Base-by-base conservation (phyloP, 257 asterid genomes). In the Solanum piurae region DNA sequence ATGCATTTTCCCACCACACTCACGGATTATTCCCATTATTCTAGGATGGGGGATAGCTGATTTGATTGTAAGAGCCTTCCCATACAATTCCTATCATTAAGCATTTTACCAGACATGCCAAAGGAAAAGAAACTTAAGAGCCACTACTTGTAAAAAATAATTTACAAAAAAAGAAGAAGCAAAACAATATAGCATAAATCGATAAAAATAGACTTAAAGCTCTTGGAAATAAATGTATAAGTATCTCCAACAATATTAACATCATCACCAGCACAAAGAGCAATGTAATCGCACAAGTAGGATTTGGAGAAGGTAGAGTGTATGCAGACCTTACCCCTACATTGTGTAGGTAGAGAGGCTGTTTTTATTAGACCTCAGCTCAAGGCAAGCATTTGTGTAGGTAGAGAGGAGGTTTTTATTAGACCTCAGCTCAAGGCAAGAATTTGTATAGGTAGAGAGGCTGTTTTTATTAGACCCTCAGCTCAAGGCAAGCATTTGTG, bases 21-120 rank as follows among this genome's bases (percentile, higher is more conserved):
- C 99, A 86, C 98, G 99, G 90, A 97, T 96, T 79, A 97, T 96
- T 52, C 99, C 99, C 98, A 97, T 95, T 68, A 97, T 96, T 91
- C 99, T 95, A 60, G 99, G 99, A 92, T 97, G 99, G 89, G 99
- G 99, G 58, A 97, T 96, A 80, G 99, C 99, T 71, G 99, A 96
- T 89, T 97, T 97, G 80, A 87, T 97, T 11, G 99, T 95, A 80
- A 98, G 98, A 49, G 98, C 99, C 9, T 95, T 97, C 46, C 94
- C 93, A 98, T 98, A 97, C 83, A 93, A 98, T 82, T 98, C 90
- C 95, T 97, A 98, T 52, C 96, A 98, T 95, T 97, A 85, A 95
- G 98, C 99, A 95, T 97, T 91, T 95, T 95, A 44, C 98, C 98
- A 40, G 60, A 40, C n/a, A 76, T 40, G 60, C 1, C 84, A 40